Evolutionary conservation across 495 filamentous ascomycete species (phyloP), one percentile per base, ranked within the genome.

Genomic region (Neurospora intermedia): DNA sequence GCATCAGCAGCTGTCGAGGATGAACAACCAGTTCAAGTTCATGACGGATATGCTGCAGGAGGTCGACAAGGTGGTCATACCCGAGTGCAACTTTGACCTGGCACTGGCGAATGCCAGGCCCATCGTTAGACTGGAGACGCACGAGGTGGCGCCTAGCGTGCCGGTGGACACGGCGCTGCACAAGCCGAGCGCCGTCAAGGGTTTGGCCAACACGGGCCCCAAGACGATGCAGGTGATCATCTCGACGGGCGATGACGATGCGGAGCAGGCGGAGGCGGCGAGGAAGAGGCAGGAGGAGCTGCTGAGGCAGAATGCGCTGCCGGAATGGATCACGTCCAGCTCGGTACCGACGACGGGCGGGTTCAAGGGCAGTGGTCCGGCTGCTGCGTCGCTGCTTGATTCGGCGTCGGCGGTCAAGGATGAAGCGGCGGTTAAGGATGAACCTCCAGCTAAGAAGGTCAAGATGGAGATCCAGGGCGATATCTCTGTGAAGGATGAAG

Each of bases 301-400:
- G 73, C 91, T 92, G 69, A 86, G 88, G 75, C 92, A 97, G 81
- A 99, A 99, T 74, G 89, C 89, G 6, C 83, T 99, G 45, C 96
- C 96, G 0, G 85, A 90, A 13, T 98, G 96, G 94, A 94, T 97
- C 78, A 92, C 91, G 3, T 89, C 93, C 69, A 94, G 90, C 66
- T 97, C 95, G 2, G 92, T 99, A 54, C 82, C 85, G 6, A 82
- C 83, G 31, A 73, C 62, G 69, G 59, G 48, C 31, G 48, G 48
- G 3, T 69, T 66, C 70, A 72, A 31, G 70, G 74, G 42, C 20
- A 46, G 10, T 35, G 72, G 75, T n/a, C 71, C 75, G 10, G 80
- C 80, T 4, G 78, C 77, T 31, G 79, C 78, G 20, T 75, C 83
- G 20, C 38, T 40, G 10, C 27, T 69, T 20, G 20, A 23, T 10